Evolutionary conservation across 1,284 basidiomycete species (phyloP), one percentile per base, ranked within the genome.

Genomic region (Chiua sp.): DNA sequence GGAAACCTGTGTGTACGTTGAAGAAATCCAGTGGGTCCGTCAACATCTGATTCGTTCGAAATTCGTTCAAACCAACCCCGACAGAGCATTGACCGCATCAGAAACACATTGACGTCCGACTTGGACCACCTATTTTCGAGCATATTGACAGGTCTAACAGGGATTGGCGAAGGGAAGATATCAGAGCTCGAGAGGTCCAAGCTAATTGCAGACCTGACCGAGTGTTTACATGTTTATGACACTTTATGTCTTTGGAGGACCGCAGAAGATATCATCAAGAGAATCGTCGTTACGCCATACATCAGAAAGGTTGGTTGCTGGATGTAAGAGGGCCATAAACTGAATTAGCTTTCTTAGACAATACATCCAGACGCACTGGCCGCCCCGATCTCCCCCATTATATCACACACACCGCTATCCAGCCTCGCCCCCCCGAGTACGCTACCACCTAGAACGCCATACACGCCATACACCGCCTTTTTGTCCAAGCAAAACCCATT

Each of bases 21-120:
- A 91, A 59, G 89, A 91, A 63, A 84, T 95, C 18, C 87, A 93
- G 80, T 92, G 91, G 84, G 95, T 96, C 75, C 79, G 92, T 87
- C 68, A 69, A 71, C 70, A 66, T 67, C 55, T 59, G 55, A 56
- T 55, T 39, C 35, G 44, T 60, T 55, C 30, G 37, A 20, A 50
- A 48, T 53, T 37, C 57, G 55, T 54, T 57, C 65, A 56, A 60
- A 67, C 46, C 59, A 44, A 33, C 42, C 63, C 44, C 60, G 50
- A 64, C 66, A 96, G 94, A 85, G 92, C 56, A 87, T 97, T 61
- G 87, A 92, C 66, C 84, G 88, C 39, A 90, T 96, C 67, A 87
- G 90, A 63, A 85, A 88, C 18, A 91, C 93, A 1, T 77, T 96
- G 18, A 92, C 91, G 3, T 88, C 89, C 13, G 94, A 97, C 70